A percentile compares a stretch with the other conserved stretches of the same genome.
These are phyloP conservation scores for Cymbopogon flexuosus DNA, from an alignment of 202 grass and related monocot genomes.

Conservation along the genomic window DNA sequence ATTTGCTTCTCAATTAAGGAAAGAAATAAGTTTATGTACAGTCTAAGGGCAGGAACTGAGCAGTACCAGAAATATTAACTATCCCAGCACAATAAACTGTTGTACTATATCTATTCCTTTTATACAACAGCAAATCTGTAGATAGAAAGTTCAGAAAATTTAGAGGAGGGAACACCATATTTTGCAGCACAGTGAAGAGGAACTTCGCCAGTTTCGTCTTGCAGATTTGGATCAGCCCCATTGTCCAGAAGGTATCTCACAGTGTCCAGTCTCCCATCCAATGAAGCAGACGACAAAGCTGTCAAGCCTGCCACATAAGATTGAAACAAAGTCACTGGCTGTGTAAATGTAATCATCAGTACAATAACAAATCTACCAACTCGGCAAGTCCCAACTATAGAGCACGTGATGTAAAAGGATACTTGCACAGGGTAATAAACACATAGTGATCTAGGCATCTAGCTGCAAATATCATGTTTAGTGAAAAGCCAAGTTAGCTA, in stretches of 20 bases:
- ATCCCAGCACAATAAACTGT: not conserved
- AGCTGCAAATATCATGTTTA: not conserved
- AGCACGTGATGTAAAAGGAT: not conserved
- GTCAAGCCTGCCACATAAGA: conserved; percentile 23
- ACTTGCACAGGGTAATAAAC: not conserved
- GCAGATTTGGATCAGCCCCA: conserved; percentile 38
- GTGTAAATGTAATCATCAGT: not conserved
- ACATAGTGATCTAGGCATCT: not conserved
- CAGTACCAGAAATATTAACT: not conserved
- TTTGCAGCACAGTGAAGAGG: conserved; percentile 46
- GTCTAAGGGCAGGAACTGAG: not conserved
- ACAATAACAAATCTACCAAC: not conserved
- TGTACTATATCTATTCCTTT: not conserved
- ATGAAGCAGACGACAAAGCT: conserved; percentile 29
- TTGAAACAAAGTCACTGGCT: not conserved
- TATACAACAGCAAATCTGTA: not conserved
- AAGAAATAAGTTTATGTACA: too few species aligned
- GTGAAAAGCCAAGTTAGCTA: not conserved
- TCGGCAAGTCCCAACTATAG: not conserved
- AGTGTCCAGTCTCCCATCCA: conserved; percentile 21
- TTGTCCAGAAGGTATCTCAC: conserved; percentile 40
- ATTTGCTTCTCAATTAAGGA: too few species aligned
- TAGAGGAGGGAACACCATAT: conserved; percentile 27
- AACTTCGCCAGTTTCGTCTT: conserved; percentile 20
- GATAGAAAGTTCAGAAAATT: not conserved